These are phyloP conservation scores for Ottelia alismoides DNA, from an alignment of 106 monocot species.

Conservation along the genomic window DNA sequence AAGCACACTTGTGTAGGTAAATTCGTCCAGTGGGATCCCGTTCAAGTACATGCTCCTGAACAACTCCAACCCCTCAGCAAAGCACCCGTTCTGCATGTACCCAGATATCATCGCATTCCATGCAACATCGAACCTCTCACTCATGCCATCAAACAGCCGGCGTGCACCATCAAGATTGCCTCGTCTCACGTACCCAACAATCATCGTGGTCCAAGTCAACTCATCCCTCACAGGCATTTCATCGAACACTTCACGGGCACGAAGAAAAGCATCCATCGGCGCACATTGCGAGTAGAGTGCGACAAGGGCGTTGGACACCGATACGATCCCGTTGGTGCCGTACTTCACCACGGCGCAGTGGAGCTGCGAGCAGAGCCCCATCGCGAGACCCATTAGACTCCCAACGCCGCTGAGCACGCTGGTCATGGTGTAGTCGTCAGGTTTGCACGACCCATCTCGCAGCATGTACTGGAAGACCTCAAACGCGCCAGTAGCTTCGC, in stretches of 20 bases:
- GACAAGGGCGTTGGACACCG: constrained; percentile 16
- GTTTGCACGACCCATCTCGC: constrained; percentile 7
- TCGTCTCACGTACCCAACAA: constrained; percentile 51
- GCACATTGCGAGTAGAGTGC: constrained; percentile 69
- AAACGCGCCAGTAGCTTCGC: constrained; percentile 17
- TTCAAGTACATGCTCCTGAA: constrained; percentile 42
- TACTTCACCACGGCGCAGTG: constrained; percentile 37
- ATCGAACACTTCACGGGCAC: constrained; percentile 46
- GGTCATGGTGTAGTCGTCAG: constrained; percentile 61
- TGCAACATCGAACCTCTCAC: constrained; percentile 38
- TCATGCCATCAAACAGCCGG: constrained; percentile 45
- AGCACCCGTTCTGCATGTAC: constrained; percentile 34
- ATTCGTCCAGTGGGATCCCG: constrained; percentile 35
- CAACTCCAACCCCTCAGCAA: constrained; percentile 45
- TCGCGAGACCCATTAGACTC: constrained; percentile 1
- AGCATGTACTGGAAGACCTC: constrained; percentile 34
- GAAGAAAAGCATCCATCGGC: constrained; percentile 12
- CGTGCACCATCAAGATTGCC: constrained; percentile 30
- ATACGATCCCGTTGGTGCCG: constrained; percentile 24
- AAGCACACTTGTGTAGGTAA: constrained; percentile 58
- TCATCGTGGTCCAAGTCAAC: constrained; percentile 72
- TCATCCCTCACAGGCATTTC: constrained; percentile 49
- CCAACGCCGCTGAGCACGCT: constrained; percentile 43
- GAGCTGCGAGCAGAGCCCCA: constrained; percentile 42
- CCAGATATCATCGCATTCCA: constrained; percentile 85